Base-by-base conservation (phyloP, 2,329 filamentous ascomycete species). In the Scedosporium dehoogii region DNA sequence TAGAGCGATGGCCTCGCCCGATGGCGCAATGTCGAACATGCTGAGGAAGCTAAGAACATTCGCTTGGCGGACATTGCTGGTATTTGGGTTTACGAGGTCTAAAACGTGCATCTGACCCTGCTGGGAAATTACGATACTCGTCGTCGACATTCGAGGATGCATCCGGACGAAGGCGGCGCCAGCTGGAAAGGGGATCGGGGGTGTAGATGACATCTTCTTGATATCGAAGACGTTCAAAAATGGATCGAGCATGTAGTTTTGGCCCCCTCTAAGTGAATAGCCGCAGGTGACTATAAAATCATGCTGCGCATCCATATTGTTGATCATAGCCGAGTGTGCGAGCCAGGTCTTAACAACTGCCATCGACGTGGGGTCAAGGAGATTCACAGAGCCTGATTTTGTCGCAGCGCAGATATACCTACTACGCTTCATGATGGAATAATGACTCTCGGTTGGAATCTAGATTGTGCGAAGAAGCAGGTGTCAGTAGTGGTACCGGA, bases 231-330 rank as follows among this genome's bases (percentile, higher is more conserved):
- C 92, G 68, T 97, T 96, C 64, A 96, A 91, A 63, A 97, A 87
- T 0, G 92, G 91, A 70, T 99, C 94, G 41, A 96, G 84, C 78
- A 96, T 92, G 66, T 90, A 89, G 48, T 86, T 85, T 63, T 79
- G 77, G 1, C 77, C 75, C 69, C 92, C 91, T 67, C 93, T 85
- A 25, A 91, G 83, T 1, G 93, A 96, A 75, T 91, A 96, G 42
- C 94, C 94, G 73, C 94, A 99, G 4, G 94, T 97, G 23, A 97
- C 89, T 61, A 99, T 86, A 67, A 94, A 94, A 73, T 97, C 93
- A 70, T 94, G 91, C 71, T 94, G 90, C 7, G 92, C 91, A 76
- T 99, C 94, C 90, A 99, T 97, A 73, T 97, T 93, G 73, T 91
- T 96, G 72, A 99, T 90, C 60, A 87, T 85, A 7, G 91, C 90